Conservation (phyloP, 352 stramenopile genomes). For the Globisporangium paddicum region DNA sequence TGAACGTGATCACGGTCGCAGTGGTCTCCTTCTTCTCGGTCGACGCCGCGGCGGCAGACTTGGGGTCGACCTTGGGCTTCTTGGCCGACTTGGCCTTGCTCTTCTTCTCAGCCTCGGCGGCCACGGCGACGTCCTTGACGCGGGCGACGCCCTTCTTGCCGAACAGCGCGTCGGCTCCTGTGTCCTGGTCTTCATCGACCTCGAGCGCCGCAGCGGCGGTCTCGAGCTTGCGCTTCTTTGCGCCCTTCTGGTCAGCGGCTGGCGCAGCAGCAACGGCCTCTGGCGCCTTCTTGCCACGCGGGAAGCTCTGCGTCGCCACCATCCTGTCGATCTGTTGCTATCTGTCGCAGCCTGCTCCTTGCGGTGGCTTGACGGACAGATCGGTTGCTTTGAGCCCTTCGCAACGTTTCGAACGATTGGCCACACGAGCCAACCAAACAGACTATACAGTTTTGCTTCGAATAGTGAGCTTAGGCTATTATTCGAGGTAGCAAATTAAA, state of each 20-base stretch:
- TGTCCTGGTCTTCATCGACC: constrained; percentile 23
- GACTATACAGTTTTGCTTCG: too few relatives aligned
- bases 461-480: too few relatives aligned
- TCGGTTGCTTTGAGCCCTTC: neutral
- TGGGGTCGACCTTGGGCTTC: constrained; percentile 12
- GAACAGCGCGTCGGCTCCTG: constrained; percentile 62
- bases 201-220: constrained; percentile 16
- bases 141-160: constrained; percentile 61
- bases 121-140: constrained; percentile 10
- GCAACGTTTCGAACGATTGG: constrained; percentile 15
- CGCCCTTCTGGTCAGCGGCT: constrained; percentile 7
- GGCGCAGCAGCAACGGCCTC: neutral
- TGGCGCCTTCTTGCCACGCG: constrained; percentile 57
- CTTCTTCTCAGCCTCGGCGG: constrained; percentile 17
- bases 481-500: too few relatives aligned
- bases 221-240: constrained; percentile 48
- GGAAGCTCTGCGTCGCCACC: constrained; percentile 53
- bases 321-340: constrained; percentile 10
- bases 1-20: constrained; percentile 58
- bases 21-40: constrained; percentile 22
- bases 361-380: neutral
- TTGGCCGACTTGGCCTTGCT: constrained; percentile 26
- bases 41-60: constrained; percentile 11
- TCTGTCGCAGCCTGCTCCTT: neutral
- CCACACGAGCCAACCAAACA: too few relatives aligned